Evolutionary conservation across 306 rosid species (phyloP).

Genomic region (Prunus persica): Prunus_persica_NCBIv2 NC_034011.1:10882501-10883000

Average conservation of each 20-base stretch:
- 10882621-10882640: neutral
- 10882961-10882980: constrained; percentile 2
- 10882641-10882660: neutral
- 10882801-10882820: neutral
- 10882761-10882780: neutral
- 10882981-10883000: neutral
- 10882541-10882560: neutral
- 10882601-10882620: too few species aligned
- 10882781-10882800: neutral
- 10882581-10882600: neutral
- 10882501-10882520: neutral
- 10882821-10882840: neutral
- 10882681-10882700: neutral
- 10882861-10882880: constrained; percentile 99
- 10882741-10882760: neutral
- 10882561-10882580: neutral
- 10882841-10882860: neutral
- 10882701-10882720: neutral
- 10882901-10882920: constrained; percentile 87
- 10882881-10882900: constrained; percentile 94
- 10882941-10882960: constrained; percentile 83
- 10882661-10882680: neutral
- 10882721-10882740: neutral
- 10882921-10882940: constrained; percentile 88
- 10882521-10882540: neutral